Base-by-base conservation (phyloP, 495 filamentous ascomycete species). In the Tuber indicum region DNA sequence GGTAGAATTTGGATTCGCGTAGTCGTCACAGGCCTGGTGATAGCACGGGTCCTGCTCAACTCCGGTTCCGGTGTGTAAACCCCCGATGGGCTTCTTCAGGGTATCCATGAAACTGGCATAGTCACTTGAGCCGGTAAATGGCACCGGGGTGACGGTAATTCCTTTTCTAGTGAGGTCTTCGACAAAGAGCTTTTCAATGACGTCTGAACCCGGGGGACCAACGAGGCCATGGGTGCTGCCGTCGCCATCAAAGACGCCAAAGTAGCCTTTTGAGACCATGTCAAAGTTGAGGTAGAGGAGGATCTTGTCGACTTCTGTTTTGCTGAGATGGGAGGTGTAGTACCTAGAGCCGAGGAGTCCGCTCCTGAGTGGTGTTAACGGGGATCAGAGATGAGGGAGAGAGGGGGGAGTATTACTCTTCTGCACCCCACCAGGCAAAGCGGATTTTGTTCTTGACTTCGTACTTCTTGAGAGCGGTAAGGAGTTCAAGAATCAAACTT, bases 261-360 rank as follows among this genome's bases (percentile, higher is more conserved):
- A 85, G 77, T 85, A 86, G 1, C 84, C 85, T 9, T 71, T 77
- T 16, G 84, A 84, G 19, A 86, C 81, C 86, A 87, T 87, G 78
- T 87, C 86, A 52, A 86, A 87, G 81, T 87, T 87, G 73, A 87
- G 82, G 74, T 87, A 87, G 36, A 83, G 82, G 16, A 84, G 81
- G 58, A 87, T 85, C 70, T 84, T 84, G 76, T 84, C 78, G 1
- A 76, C 78, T 32, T 87, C 85, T n/a, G 77, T 73, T 43, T 78
- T 72, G n/a, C 75, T 77, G 36, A 87, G 81, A 42, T 77, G 80
- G 1, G 79, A 76, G 58, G 82, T 84, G 79, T 87, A 87, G 74
- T 84, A 84, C 26, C 76, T 77, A 9, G 85, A 86, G 1, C 87
- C 78, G 2, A 87, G 80, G 9, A 86, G 83, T 26, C 84, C 81